Evolutionary conservation across 1,139 yeast species (phyloP).

Genomic region (Protomyces arabidopsidicola): DNA sequence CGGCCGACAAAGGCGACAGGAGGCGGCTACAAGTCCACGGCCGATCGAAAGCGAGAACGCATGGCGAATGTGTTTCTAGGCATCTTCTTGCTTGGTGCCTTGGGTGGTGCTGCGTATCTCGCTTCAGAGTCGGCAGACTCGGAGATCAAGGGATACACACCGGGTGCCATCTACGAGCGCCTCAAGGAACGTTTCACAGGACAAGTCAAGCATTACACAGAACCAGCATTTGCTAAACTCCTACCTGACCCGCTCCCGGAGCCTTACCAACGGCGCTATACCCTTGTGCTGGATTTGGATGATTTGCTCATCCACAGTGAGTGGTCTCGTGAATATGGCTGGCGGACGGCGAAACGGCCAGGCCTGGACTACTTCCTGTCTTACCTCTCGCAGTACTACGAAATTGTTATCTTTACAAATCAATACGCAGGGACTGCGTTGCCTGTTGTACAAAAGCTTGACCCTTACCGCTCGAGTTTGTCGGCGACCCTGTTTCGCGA

Average conservation of each 20-base stretch:
- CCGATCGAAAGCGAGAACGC: conserved; percentile 44
- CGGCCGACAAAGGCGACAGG: neutral
- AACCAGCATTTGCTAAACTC: conserved; percentile 88
- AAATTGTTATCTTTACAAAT: conserved; percentile 82
- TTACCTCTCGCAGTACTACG: conserved; percentile 90
- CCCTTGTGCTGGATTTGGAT: conserved; percentile 82
- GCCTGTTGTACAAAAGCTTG: conserved; percentile 77
- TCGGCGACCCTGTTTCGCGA: conserved; percentile 86
- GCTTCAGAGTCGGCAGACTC: conserved; percentile 49
- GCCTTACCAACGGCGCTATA: conserved; percentile 87
- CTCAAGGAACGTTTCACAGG: conserved; percentile 66
- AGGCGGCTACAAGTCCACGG: conserved; percentile 40
- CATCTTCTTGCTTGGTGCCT: conserved; percentile 43
- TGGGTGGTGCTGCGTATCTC: conserved; percentile 68
- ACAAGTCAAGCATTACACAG: conserved; percentile 78
- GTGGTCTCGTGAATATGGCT: conserved; percentile 88
- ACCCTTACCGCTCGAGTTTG: conserved; percentile 85
- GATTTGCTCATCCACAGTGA: conserved; percentile 85
- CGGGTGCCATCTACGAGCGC: conserved; percentile 59
- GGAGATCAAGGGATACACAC: conserved; percentile 61
- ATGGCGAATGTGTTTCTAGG: conserved; percentile 67
- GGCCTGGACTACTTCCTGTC: conserved; percentile 96
- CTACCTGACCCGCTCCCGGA: conserved; percentile 90
- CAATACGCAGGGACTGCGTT: conserved; percentile 85
- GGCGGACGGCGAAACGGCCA: conserved; percentile 99